These are phyloP conservation scores for Naganishia randhawae DNA, from an alignment of 768 basidiomycete species.

Conservation along the genomic window DNA sequence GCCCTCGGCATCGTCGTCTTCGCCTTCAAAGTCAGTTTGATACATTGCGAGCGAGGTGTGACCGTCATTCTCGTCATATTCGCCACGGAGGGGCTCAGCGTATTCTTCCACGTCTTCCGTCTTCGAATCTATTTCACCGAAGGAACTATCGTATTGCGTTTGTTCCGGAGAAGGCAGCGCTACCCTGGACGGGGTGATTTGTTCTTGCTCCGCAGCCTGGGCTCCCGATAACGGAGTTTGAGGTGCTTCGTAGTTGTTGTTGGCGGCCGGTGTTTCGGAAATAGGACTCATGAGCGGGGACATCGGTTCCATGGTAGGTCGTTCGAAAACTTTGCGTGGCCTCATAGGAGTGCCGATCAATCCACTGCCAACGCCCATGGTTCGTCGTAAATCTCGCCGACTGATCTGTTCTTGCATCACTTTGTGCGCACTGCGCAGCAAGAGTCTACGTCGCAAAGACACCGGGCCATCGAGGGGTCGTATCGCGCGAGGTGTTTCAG, in stretches of 20 bases:
- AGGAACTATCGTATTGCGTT: constrained; percentile 27
- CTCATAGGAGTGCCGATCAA: constrained; percentile 11
- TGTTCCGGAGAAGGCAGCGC: constrained; percentile 26
- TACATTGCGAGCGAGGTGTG: constrained; percentile 12
- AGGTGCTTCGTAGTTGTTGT: constrained; percentile 1
- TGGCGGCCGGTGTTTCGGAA: background rate
- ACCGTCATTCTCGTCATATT: constrained; percentile 22
- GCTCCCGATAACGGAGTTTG: background rate
- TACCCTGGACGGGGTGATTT: constrained; percentile 3
- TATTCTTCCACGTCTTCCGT: constrained; percentile 35
- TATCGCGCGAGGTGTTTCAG: constrained; percentile 21
- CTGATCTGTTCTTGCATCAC: constrained; percentile 38
- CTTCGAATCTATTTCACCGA: constrained; percentile 24
- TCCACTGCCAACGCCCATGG: constrained; percentile 9
- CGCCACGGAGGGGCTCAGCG: constrained; percentile 55
- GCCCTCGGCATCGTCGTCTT: constrained; percentile 30
- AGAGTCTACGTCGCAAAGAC: constrained; percentile 43
- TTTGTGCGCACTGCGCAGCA: constrained; percentile 44
- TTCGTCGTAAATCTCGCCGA: constrained; percentile 9
- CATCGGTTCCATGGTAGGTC: background rate
- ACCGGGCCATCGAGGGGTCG: constrained; percentile 21
- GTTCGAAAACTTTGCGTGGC: background rate
- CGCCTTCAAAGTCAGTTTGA: constrained; percentile 22
- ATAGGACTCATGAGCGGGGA: constrained; percentile 5
- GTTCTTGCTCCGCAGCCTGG: background rate